Percentiles rank a stretch among this genome's conserved stretches.
Evolutionary conservation across 768 basidiomycete species (phyloP).

Genomic region (Suillus weaverae): DNA sequence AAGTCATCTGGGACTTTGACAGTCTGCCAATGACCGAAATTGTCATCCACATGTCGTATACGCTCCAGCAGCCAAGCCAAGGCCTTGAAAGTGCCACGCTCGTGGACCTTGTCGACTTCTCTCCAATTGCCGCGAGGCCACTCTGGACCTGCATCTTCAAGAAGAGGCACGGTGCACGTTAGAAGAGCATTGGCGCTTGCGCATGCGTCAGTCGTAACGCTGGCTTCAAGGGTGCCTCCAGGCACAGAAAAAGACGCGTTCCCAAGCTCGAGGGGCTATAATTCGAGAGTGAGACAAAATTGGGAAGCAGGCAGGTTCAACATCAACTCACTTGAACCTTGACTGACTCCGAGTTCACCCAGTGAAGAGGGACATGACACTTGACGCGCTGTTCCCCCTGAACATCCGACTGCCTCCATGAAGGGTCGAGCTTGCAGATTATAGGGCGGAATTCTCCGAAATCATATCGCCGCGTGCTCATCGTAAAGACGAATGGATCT

Average conservation of each 20-base stretch:
- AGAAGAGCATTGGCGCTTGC: slow-evolving; percentile 75
- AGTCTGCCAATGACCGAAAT: slow-evolving; percentile 67
- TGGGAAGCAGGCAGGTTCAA: neutral
- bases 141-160: slow-evolving; percentile 66
- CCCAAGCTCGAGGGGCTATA: slow-evolving; percentile 51
- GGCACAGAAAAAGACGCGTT: slow-evolving; percentile 72
- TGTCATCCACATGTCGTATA: slow-evolving; percentile 69
- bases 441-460: slow-evolving; percentile 81
- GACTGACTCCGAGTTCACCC: slow-evolving; percentile 54
- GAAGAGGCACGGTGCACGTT: slow-evolving; percentile 72
- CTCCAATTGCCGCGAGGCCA: slow-evolving; percentile 78
- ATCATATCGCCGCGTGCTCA: slow-evolving; percentile 72
- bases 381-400: slow-evolving; percentile 49
- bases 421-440: slow-evolving; percentile 67
- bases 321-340: slow-evolving; percentile 50
- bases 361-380: slow-evolving; percentile 63
- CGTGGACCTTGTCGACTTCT: slow-evolving; percentile 85
- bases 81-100: slow-evolving; percentile 76
- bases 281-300: slow-evolving; percentile 10
- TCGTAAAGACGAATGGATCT: slow-evolving; percentile 86
- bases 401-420: slow-evolving; percentile 73
- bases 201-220: slow-evolving; percentile 62
- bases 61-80: slow-evolving; percentile 89
- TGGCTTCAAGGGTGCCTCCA: slow-evolving; percentile 47
- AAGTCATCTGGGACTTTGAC: slow-evolving; percentile 46